Conservation (phyloP, 805 yeast genomes). For the Nakazawaea ernobii region DNA sequence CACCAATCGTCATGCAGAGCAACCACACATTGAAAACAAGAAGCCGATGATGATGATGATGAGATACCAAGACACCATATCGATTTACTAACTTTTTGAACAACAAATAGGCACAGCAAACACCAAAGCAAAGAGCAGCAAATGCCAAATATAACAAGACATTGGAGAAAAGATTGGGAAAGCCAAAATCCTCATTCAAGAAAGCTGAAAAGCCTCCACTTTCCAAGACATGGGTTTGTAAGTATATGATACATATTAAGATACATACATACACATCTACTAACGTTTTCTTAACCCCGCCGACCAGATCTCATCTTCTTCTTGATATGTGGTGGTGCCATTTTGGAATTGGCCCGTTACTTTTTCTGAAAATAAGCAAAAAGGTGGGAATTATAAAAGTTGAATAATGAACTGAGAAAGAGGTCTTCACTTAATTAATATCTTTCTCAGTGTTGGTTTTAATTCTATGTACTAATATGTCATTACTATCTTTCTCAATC, state of each 20-base stretch:
- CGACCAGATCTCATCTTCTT: constrained; percentile 40
- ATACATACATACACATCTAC: neutral
- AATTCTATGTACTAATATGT: neutral
- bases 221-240: constrained; percentile 61
- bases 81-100: too few species aligned
- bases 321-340: constrained; percentile 76
- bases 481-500: neutral
- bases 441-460: neutral
- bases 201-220: constrained; percentile 42
- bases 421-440: neutral
- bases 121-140: constrained; percentile 85
- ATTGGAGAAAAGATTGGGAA: constrained; percentile 71
- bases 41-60: neutral
- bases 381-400: neutral
- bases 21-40: too few species aligned
- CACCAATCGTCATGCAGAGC: too few species aligned
- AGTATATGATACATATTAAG: constrained; percentile 19
- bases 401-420: neutral
- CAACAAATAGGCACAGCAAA: constrained; percentile 54
- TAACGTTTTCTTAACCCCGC: neutral
- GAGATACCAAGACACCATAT: neutral
- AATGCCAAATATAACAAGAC: constrained; percentile 75
- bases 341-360: constrained; percentile 58
- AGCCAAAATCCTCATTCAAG: constrained; percentile 40
- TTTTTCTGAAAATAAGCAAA: constrained; percentile 35